Base-by-base conservation (phyloP, 2,329 filamentous ascomycete genomes). In the Aspergillus sp. region DNA sequence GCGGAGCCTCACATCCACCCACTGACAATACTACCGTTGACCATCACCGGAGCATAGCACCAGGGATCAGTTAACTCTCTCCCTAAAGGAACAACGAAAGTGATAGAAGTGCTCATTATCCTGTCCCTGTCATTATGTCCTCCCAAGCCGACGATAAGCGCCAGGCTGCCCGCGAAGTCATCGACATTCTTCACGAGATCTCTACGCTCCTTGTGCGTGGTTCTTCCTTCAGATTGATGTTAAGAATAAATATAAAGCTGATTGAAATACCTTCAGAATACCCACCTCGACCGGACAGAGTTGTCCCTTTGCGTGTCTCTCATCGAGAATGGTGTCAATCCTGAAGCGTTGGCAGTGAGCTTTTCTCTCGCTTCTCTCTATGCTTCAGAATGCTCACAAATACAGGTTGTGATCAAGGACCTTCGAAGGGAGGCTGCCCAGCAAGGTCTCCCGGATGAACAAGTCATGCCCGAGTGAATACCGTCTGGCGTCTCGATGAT, bases 241-340 rank as follows among this genome's bases (percentile, higher is more conserved):
- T 19, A 19, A 19, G 19, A 19, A 19, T 19, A 19, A 19, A 19
- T 19, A 19, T 19, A 19, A 19, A 19, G 19, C 5, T 9, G 4
- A 7, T 30, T 38, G 5, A 8, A 30, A 8, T 36, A 5, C 10
- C 10, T 7, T n/a, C 35, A 97, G 91, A 96, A 97, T 71, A 95
- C 91, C 52, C 81, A 94, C 54, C 82, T 98, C 41, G 90, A 96
- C 67, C 83, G 91, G 30, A 85, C 89, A 45, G 89, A 90, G 19
- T 76, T 98, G 12, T 95, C 90, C 3, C 87, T 96, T 52, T 98
- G 93, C 69, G 91, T 97, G 50, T 95, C 89, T 45, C 79, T 98
- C 67, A 94, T 98, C 57, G 93, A 98, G 70, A 95, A 95, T 62
- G 93, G 93, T 9, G 88, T 97, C 29, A 95, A 95, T 63, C 93